Base-by-base conservation (phyloP, 1,139 yeast species). In the Magnusiomyces sp. region DNA sequence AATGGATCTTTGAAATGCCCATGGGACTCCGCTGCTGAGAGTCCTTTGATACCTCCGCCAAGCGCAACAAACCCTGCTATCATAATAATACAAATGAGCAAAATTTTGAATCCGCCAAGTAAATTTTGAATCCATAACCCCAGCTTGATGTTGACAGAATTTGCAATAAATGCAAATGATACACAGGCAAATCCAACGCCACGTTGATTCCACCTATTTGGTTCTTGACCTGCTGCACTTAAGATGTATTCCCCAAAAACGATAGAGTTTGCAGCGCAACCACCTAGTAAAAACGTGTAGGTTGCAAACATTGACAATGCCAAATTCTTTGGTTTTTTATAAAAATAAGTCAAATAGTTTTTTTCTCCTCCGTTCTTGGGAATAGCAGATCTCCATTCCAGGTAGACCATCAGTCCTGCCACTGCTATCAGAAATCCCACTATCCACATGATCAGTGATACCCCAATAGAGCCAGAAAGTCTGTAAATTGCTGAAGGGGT, bases 301-400 rank as follows among this genome's bases (percentile, higher is more conserved):
- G 88, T 69, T 1, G 87, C 88, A 62, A 84, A 86, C 80, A 84
- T 78, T 49, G 87, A 81, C 19, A 87, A 78, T 46, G 82, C 75
- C 53, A 87, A 72, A 59, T 81, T 81, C 61, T 73, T 77, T 31
- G 95, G 95, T 60, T 74, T 77, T 48, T 71, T 73, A 68, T 74
- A 86, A 55, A 85, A 79, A 59, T 77, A 81, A 64, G 85, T 94
- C 59, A 87, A 71, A 63, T 86, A 87, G 62, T 84, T 84, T 68
- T 86, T 85, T 63, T 86, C 95, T 56, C 95, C 95, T 57, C 95
- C 95, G 61, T 86, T 85, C 66, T 83, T 78, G 34, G 94, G 92
- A 56, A 86, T 79, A 40, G 87, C 88, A 11, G 88, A 77, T 16
- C 95, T 95, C 66, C 85, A 83, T 64, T 86, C 95, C 77, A 87